These are phyloP conservation scores for Vicia sativa DNA, from an alignment of 306 rosid genomes.

Conservation along the genomic window DNA sequence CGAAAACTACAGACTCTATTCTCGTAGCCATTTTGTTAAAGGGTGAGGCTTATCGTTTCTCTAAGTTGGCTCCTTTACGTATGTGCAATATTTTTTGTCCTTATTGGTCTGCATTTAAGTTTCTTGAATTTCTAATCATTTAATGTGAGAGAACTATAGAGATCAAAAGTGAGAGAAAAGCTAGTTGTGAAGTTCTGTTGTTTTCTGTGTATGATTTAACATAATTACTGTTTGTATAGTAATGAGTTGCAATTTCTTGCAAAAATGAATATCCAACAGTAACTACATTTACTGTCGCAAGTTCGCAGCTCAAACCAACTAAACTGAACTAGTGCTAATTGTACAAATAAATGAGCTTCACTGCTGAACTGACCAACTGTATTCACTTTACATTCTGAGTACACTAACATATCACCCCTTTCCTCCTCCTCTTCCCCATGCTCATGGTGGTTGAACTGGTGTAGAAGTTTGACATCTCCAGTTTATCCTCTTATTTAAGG, in stretches of 20 bases:
- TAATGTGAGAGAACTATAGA: neutral
- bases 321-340: neutral
- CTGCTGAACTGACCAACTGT: neutral
- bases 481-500: neutral
- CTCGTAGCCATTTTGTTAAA: constrained; percentile 97
- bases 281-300: neutral
- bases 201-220: neutral
- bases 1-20: constrained; percentile 91
- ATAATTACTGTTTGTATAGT: neutral
- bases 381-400: neutral
- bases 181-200: neutral
- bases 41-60: constrained; percentile 59
- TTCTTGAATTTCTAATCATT: constrained; percentile 1
- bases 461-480: neutral
- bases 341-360: neutral
- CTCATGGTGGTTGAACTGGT: neutral
- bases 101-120: constrained; percentile 10
- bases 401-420: neutral
- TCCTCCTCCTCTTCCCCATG: neutral
- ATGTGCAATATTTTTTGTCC: constrained; percentile 2
- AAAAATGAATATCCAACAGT: neutral
- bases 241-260: neutral
- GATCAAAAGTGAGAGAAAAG: neutral
- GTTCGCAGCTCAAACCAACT: neutral
- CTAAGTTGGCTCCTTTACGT: neutral